These are phyloP conservation scores for Dittrichia graveolens DNA, from an alignment of 129 eudicot genomes.

Conservation along the genomic window DNA sequence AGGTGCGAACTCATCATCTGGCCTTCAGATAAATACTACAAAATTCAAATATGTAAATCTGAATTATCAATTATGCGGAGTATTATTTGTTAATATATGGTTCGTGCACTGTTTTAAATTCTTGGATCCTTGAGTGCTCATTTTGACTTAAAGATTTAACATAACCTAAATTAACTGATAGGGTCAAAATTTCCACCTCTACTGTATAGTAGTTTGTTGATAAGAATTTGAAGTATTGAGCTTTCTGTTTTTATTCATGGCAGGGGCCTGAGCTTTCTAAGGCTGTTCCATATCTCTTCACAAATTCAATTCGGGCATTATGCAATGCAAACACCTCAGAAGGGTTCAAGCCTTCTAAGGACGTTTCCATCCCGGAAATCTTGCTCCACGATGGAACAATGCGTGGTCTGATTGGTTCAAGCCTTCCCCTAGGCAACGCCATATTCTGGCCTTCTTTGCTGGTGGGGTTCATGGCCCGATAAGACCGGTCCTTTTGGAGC, in stretches of 20 bases:
- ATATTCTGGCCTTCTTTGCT: conserved; percentile 65
- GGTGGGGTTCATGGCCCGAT: conserved; percentile 86
- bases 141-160: no score
- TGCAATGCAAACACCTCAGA: conserved; percentile 88
- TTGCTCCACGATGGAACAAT: conserved; percentile 54
- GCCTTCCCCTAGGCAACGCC: conserved; percentile 58
- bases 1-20: no score
- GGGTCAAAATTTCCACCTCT: no score
- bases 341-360: conserved; percentile 59
- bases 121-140: no score
- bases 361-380: conserved; percentile 79
- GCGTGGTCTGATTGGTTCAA: conserved; percentile 44
- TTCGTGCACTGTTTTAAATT: no score
- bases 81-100: no score
- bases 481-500: conserved; percentile 61
- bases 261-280: conserved; percentile 76
- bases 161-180: no score
- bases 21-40: no score
- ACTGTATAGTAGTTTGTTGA: no score
- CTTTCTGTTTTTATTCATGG: neutral
- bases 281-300: conserved; percentile 49
- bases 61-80: no score
- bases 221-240: no score
- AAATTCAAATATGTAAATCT: no score
- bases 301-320: conserved; percentile 64